Base-by-base conservation (phyloP, 2,329 filamentous ascomycete genomes). In the Sarocladium kiliense region DNA sequence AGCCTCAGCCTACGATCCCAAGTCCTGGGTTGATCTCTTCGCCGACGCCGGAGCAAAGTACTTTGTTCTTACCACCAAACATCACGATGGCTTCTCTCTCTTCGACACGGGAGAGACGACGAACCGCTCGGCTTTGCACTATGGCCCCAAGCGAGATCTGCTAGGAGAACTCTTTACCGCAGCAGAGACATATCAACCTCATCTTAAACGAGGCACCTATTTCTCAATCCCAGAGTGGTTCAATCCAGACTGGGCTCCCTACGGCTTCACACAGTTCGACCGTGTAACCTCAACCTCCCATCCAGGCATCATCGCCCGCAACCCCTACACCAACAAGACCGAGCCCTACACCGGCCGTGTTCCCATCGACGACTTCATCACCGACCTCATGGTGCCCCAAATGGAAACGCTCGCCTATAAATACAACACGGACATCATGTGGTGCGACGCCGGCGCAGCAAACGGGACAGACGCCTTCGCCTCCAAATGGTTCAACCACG, bases 21-120 rank as follows among this genome's bases (percentile, higher is more conserved):
- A 77, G 54, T 75, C 71, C 34, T 81, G 77, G 77, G 76, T 80
- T 1, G 77, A 80, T 59, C 70, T 81, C 1, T 75, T 81, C 55
- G 73, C 75, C 2, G 77, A 77, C 34, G 71, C 77, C 2, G 78
- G 77, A 7, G 78, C 78, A 6, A 73, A 75, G 19, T 77, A 77
- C 62, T 77, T 78, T 56, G 75, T 78, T 3, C 59, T 74, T 14
- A 75, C 72, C 0, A 71, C 72, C 1, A 77, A 55, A 11, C 23
- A 27, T 47, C 53, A 39, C 44, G 23, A 27, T 19, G 44, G 23
- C 26, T 49, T 49, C 44, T 32, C 44, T 49, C 61, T 76, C 36
- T 78, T 77, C 57, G 73, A 77, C 57, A 62, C 69, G 0, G 67
- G 66, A 7, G 57, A 56, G 5, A 71, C 69, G 2, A 71, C 66